Evolutionary conservation across 2,329 filamentous ascomycete genomes (phyloP).

Genomic region (Aspergillus sp.): DNA sequence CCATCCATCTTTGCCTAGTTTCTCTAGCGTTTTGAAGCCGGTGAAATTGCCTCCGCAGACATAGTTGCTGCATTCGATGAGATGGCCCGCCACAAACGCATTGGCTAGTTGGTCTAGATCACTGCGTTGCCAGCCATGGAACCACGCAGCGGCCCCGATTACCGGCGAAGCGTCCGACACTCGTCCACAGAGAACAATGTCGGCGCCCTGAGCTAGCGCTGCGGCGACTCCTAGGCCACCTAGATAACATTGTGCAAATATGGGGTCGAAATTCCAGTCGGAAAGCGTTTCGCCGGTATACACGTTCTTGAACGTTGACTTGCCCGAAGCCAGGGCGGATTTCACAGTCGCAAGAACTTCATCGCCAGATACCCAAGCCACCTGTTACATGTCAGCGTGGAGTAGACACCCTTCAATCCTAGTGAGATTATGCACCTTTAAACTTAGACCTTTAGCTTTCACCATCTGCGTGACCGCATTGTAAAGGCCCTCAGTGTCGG

Average conservation of each 20-base stretch:
- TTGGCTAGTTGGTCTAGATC: slow-evolving; percentile 40
- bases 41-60: slow-evolving; percentile 47
- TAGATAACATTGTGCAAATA: slow-evolving; percentile 33
- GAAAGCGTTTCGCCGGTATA: slow-evolving; percentile 38
- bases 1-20: slow-evolving; percentile 34
- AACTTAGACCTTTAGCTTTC: slow-evolving; percentile 37
- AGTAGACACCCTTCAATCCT: background rate
- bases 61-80: slow-evolving; percentile 44
- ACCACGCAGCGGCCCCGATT: slow-evolving; percentile 45
- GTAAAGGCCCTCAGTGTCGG: slow-evolving; percentile 43
- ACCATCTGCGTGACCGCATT: slow-evolving; percentile 40
- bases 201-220: slow-evolving; percentile 41
- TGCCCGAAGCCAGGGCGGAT: slow-evolving; percentile 28
- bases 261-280: slow-evolving; percentile 37
- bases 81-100: slow-evolving; percentile 39
- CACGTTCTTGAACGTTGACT: slow-evolving; percentile 40
- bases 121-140: slow-evolving; percentile 42
- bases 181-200: slow-evolving; percentile 47
- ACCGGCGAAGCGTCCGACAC: slow-evolving; percentile 47
- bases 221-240: slow-evolving; percentile 42
- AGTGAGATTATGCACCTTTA: slow-evolving; percentile 31
- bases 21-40: slow-evolving; percentile 40
- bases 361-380: slow-evolving; percentile 52
- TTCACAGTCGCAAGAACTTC: slow-evolving; percentile 40
- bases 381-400: slow-evolving; percentile 21